Conservation (phyloP, 495 filamentous ascomycete genomes). For the Recurvomyces mirabilis region DNA sequence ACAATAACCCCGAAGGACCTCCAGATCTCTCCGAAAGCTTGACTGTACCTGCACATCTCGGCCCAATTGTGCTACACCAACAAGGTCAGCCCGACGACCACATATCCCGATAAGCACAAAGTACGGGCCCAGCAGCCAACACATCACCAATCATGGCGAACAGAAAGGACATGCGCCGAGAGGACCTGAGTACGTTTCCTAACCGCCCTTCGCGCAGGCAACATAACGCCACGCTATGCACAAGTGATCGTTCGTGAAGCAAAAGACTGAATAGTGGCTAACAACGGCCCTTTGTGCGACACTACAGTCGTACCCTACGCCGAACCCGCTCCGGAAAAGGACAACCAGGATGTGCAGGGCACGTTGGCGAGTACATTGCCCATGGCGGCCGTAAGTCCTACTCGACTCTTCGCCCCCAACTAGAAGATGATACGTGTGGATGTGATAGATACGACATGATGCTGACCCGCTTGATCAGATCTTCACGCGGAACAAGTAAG, state of each 20-base stretch:
- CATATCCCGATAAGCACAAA: too few relatives aligned
- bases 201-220: neutral
- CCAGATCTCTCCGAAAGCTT: too few relatives aligned
- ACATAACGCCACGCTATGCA: neutral
- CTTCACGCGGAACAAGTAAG: conserved; percentile 76
- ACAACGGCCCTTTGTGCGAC: too few relatives aligned
- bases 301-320: conserved; percentile 58
- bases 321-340: conserved; percentile 45
- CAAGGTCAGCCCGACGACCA: too few relatives aligned
- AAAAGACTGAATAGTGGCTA: too few relatives aligned
- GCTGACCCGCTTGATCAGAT: conserved; percentile 44
- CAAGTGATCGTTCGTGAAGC: too few relatives aligned
- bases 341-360: conserved; percentile 46
- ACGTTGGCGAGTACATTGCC: conserved; percentile 75
- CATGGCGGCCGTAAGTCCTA: conserved; percentile 64
- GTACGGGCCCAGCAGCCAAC: too few relatives aligned
- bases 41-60: too few relatives aligned
- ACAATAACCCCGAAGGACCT: too few relatives aligned
- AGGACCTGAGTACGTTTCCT: conserved; percentile 59
- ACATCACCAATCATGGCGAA: conserved; percentile 19
- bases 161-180: conserved; percentile 71
- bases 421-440: too few relatives aligned
- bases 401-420: neutral
- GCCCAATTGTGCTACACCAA: too few relatives aligned
- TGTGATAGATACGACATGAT: too few relatives aligned